Conservation (phyloP, 352 stramenopile species). For the Pythium phragmitis region DNA sequence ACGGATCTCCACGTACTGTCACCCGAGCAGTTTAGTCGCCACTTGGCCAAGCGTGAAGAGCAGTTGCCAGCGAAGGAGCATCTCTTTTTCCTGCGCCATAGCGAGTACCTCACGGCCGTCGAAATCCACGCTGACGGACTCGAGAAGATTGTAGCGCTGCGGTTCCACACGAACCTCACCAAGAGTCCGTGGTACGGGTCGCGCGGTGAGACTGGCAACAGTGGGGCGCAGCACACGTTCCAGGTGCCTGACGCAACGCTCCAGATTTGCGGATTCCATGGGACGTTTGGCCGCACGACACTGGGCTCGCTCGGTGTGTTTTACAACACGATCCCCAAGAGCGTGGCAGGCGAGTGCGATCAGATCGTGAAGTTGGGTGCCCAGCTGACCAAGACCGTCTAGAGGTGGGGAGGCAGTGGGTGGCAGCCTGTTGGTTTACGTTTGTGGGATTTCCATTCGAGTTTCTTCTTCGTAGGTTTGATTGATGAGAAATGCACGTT, state of each 20-base stretch:
- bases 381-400: constrained; percentile 1
- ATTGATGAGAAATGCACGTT: background rate
- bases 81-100: constrained; percentile 29
- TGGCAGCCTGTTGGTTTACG: background rate
- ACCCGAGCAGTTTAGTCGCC: constrained; percentile 18
- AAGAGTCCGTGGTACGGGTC: constrained; percentile 33
- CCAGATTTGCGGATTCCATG: constrained; percentile 29
- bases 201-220: background rate
- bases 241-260: constrained; percentile 3
- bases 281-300: constrained; percentile 15
- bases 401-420: background rate
- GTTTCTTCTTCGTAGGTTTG: background rate
- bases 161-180: constrained; percentile 34
- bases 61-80: constrained; percentile 23
- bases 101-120: constrained; percentile 29
- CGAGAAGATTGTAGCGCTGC: constrained; percentile 22
- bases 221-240: background rate
- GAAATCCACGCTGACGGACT: constrained; percentile 14
- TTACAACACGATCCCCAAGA: constrained; percentile 11
- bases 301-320: constrained; percentile 24
- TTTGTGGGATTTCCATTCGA: background rate
- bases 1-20: constrained; percentile 28
- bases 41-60: constrained; percentile 29
- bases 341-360: background rate
- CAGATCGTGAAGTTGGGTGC: background rate